Conservation (phyloP, 1,284 basidiomycete species). For the Lignosus rhinocerotis region DNA sequence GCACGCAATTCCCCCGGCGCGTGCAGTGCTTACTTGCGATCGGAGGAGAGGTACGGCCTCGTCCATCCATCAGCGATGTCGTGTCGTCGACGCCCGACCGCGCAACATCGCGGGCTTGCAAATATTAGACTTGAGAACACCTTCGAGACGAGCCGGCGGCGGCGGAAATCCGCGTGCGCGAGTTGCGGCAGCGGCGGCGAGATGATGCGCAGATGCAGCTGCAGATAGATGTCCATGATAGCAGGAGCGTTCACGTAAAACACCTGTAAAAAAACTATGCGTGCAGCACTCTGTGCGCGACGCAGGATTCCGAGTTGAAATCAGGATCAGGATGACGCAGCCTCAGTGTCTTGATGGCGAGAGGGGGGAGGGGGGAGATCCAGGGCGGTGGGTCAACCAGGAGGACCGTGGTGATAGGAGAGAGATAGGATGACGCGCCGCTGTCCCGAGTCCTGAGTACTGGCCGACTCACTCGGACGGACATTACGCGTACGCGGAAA, state of each 20-base stretch:
- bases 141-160: too few species aligned
- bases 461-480: too few species aligned
- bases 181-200: too few species aligned
- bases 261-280: background rate
- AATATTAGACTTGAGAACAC: background rate
- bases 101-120: conserved; percentile 9
- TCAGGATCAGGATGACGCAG: too few species aligned
- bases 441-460: conserved; percentile 10
- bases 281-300: background rate
- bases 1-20: too few species aligned
- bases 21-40: background rate
- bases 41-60: background rate
- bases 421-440: conserved; percentile 20
- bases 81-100: background rate
- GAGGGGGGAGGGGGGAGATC: background rate
- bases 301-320: too few species aligned
- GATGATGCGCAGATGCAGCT: too few species aligned
- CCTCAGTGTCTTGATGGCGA: too few species aligned
- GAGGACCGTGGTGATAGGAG: background rate
- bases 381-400: background rate
- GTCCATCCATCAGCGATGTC: conserved; percentile 2
- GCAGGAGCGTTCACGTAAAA: conserved; percentile 14
- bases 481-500: too few species aligned
- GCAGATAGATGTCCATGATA: too few species aligned
- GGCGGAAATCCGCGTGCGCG: too few species aligned